phyloP scores from a whole-genome alignment of 345 rosid genomes.

The Leavenworthia alabamica region DNA sequence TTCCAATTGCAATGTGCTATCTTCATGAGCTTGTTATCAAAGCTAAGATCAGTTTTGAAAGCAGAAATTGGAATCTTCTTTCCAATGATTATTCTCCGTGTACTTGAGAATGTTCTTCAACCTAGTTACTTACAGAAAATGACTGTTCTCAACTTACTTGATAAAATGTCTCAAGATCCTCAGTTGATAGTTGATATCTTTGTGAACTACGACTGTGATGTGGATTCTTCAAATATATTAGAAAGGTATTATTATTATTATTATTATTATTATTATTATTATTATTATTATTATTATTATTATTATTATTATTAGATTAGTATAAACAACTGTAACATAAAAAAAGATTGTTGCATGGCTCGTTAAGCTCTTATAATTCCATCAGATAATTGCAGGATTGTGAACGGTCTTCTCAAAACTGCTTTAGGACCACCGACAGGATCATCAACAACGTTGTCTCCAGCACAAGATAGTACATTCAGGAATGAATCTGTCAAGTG shows the following conservation, averaged over 20 bases:
- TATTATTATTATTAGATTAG: constrained; percentile 33
- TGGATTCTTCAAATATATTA: constrained; percentile 84
- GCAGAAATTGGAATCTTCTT: constrained; percentile 87
- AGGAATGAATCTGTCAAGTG: constrained; percentile 93
- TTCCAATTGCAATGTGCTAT: constrained; percentile 95
- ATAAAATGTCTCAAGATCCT: constrained; percentile 74
- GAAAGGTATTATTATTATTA: constrained; percentile 63
- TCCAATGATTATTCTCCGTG: constrained; percentile 89
- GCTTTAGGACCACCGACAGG: constrained; percentile 94
- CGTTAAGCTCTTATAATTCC: constrained; percentile 81
- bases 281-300: constrained; percentile 47
- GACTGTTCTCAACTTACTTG: constrained; percentile 83
- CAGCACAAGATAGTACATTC: constrained; percentile 76
- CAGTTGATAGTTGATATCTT: constrained; percentile 81
- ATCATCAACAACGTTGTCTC: constrained; percentile 71
- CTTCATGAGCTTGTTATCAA: constrained; percentile 62
- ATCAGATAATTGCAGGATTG: constrained; percentile 98
- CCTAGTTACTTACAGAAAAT: constrained; percentile 96
- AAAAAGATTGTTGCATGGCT: constrained; percentile 1
- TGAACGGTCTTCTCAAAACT: constrained; percentile 93
- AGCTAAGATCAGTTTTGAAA: constrained; percentile 78
- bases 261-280: constrained; percentile 48
- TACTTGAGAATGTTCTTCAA: constrained; percentile 90
- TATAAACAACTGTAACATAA: constrained; percentile 3
- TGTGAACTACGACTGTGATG: constrained; percentile 93